Evolutionary conservation across 768 basidiomycete genomes (phyloP), one percentile per base, ranked within the genome.

Genomic region (Calocera cornea): DNA sequence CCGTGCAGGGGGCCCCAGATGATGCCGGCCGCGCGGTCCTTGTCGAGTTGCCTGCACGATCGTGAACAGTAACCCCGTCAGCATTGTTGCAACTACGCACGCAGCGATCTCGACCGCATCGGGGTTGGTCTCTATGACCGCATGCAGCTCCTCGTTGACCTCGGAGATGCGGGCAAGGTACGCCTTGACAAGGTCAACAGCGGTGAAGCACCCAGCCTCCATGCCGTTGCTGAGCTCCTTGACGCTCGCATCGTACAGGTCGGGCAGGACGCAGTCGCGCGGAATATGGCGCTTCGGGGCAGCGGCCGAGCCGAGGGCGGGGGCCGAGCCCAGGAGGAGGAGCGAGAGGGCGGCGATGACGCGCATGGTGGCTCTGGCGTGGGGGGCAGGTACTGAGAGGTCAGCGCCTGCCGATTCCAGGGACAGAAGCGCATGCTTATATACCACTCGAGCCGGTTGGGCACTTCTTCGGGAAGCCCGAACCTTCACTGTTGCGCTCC

Each of bases 131-230:
- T 47, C 40, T 12, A 69, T 33, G 41, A 69, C 38, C 40, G 69
- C 67, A 27, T 60, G 54, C 24, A 60, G 41, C 36, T 69, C 34
- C 63, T 69, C 50, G 44, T 69, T 19, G 54, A 69, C 60, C 69
- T 69, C 49, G 2, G 34, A 5, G 17, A 64, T 34, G 60, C 68
- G 27, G 14, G 22, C 41, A 24, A 69, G 78, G 73, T 88, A 88
- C 1, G 85, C 84, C 78, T 85, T 84, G 33, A 87, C 83, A 2
- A 87, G 79, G 71, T 87, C 84, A 1, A 83, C 82, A 66, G 85
- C 86, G 0, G 80, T 81, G 69, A 87, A 87, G 27, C 74, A 73
- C 1, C 82, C 80, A 1, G 74, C 77, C 65, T 81, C 76, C 11
- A 87, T 72, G 1, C 86, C 84, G 7, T 74, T 74, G 71, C 84